Evolutionary conservation across 441 rosid species (phyloP).

Genomic region (Biscutella laevigata): DNA sequence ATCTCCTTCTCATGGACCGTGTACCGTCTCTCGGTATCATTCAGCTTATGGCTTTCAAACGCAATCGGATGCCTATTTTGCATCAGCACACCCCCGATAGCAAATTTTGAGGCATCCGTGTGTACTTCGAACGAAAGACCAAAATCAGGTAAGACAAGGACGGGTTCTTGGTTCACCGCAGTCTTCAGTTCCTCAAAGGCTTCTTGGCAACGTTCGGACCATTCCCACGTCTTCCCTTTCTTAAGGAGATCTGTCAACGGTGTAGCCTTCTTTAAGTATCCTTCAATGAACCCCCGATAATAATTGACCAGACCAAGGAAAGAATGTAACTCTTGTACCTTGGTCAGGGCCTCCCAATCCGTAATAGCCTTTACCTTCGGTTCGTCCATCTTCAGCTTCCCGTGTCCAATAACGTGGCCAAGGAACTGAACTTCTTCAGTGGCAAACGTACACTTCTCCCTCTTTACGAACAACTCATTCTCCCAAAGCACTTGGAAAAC

Average conservation of each 20-base stretch:
- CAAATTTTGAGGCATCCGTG: no score
- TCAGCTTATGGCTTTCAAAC: no score
- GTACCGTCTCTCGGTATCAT: no score
- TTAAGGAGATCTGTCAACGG: not conserved
- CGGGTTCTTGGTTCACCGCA: no score
- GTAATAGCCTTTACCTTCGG: not conserved
- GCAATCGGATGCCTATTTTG: no score
- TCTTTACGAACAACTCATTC: no score
- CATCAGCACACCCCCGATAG: no score
- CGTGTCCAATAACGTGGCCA: not conserved
- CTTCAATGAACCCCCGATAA: not conserved
- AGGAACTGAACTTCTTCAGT: not conserved
- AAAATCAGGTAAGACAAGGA: no score
- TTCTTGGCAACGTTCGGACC: not conserved
- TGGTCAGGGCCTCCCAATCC: not conserved
- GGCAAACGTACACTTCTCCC: not conserved
- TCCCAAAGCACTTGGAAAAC: no score
- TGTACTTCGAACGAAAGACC: no score
- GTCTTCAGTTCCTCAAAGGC: not conserved
- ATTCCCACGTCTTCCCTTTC: not conserved
- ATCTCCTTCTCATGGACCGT: no score
- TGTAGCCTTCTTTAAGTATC: no score
- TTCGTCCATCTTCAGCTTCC: not conserved
- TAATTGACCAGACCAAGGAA: not conserved
- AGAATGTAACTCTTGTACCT: not conserved